These are phyloP conservation scores for Trichophyton simii DNA, from an alignment of 2,329 filamentous ascomycete species.

Conservation along the genomic window DNA sequence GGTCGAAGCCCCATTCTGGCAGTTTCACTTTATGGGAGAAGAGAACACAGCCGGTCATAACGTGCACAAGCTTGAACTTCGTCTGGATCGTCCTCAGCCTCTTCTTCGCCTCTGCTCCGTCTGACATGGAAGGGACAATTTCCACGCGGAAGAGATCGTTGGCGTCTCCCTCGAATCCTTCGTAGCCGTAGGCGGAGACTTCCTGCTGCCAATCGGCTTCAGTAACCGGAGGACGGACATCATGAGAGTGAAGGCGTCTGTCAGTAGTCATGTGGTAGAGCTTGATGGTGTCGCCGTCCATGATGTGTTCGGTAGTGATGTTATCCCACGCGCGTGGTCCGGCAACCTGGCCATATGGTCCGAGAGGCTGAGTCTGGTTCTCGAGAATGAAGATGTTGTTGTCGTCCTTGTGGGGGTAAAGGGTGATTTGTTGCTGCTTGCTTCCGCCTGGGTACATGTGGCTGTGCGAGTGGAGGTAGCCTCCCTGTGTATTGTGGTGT, in stretches of 20 bases:
- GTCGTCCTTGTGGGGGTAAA: slow-evolving; percentile 97
- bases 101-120: slow-evolving; percentile 64
- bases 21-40: slow-evolving; percentile 99
- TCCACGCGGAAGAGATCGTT: slow-evolving; percentile 94
- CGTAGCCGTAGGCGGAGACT: slow-evolving; percentile 92
- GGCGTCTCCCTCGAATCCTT: slow-evolving; percentile 91
- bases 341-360: slow-evolving; percentile 61
- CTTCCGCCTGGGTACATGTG: slow-evolving; percentile 97
- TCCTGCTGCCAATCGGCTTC: slow-evolving; percentile 93
- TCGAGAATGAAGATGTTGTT: slow-evolving; percentile 93
- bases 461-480: slow-evolving; percentile 90
- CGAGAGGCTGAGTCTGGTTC: slow-evolving; percentile 87
- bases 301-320: slow-evolving; percentile 55
- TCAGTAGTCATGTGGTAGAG: slow-evolving; percentile 75
- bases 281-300: slow-evolving; percentile 67
- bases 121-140: slow-evolving; percentile 81
- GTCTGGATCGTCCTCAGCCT: slow-evolving; percentile 86
- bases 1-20: slow-evolving; percentile 93
- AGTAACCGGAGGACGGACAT: slow-evolving; percentile 66
- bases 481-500: slow-evolving; percentile 94
- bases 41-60: slow-evolving; percentile 91
- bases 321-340: slow-evolving; percentile 77
- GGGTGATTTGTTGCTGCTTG: slow-evolving; percentile 96
- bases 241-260: slow-evolving; percentile 84
- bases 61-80: slow-evolving; percentile 87